Evolutionary conservation across 352 stramenopile species (phyloP).

Genomic region (Phytophthora ramorum): DNA sequence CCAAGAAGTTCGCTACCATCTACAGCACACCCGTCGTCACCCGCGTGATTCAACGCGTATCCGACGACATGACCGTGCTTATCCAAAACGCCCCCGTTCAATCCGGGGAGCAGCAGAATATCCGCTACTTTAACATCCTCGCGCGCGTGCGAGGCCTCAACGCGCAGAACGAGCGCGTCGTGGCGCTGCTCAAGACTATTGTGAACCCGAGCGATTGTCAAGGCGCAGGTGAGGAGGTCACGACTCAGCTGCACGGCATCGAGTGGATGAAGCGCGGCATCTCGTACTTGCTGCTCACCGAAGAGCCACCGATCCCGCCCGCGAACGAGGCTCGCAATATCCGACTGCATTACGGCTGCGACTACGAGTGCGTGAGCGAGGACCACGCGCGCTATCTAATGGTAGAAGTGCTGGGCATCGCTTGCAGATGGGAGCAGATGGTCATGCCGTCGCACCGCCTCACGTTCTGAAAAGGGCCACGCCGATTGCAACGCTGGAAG

Average conservation of each 20-base stretch:
- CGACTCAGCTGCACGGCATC: slow-evolving; percentile 39
- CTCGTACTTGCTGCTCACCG: slow-evolving; percentile 49
- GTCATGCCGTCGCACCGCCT: slow-evolving; percentile 41
- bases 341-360: slow-evolving; percentile 47
- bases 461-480: slow-evolving; percentile 29
- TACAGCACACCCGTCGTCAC: slow-evolving; percentile 49
- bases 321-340: slow-evolving; percentile 20
- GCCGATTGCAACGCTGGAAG: too few species aligned
- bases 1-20: slow-evolving; percentile 46
- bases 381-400: slow-evolving; percentile 52
- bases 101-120: slow-evolving; percentile 28
- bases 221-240: not conserved
- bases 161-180: slow-evolving; percentile 38
- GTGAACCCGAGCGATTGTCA: slow-evolving; percentile 40
- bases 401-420: slow-evolving; percentile 52
- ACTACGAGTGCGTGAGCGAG: slow-evolving; percentile 54
- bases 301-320: slow-evolving; percentile 16
- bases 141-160: slow-evolving; percentile 39
- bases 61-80: slow-evolving; percentile 45
- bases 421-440: slow-evolving; percentile 48
- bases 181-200: slow-evolving; percentile 55
- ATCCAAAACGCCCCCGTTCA: slow-evolving; percentile 49
- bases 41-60: slow-evolving; percentile 47
- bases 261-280: slow-evolving; percentile 59
- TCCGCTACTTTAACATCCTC: slow-evolving; percentile 57